These are phyloP conservation scores for Lachnellula hyalina DNA, from an alignment of 2,329 filamentous ascomycete genomes.

Conservation along the genomic window DNA sequence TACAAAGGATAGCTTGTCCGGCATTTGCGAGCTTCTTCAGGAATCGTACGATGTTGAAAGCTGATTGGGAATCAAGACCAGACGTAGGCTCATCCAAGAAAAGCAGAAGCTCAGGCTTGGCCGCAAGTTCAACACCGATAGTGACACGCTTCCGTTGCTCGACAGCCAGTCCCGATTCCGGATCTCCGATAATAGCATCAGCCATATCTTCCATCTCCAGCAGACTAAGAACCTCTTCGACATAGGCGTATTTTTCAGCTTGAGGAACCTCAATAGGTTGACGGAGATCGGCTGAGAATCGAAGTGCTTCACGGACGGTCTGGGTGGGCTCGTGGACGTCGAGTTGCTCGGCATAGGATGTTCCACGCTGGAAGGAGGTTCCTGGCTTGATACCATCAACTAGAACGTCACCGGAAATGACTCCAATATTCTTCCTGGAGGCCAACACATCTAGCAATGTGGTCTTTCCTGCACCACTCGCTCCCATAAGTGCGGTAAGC, in stretches of 20 bases:
- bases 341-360: conserved; percentile 60
- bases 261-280: conserved; percentile 53
- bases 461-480: conserved; percentile 60
- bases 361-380: conserved; percentile 58
- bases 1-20: conserved; percentile 65
- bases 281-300: conserved; percentile 60
- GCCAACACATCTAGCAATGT: conserved; percentile 61
- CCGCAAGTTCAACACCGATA: conserved; percentile 55
- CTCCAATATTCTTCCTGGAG: conserved; percentile 58
- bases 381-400: conserved; percentile 54
- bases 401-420: conserved; percentile 57
- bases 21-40: conserved; percentile 52
- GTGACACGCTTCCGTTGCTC: conserved; percentile 65
- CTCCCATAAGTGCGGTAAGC: conserved; percentile 58
- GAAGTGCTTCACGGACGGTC: conserved; percentile 60
- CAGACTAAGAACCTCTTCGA: conserved; percentile 60
- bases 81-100: conserved; percentile 57
- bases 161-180: conserved; percentile 55
- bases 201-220: conserved; percentile 62
- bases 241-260: conserved; percentile 59
- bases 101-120: conserved; percentile 52
- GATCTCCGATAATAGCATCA: conserved; percentile 59
- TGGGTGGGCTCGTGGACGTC: conserved; percentile 58
- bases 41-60: conserved; percentile 57
- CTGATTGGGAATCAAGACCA: conserved; percentile 52